Conservation (phyloP, 2,329 filamentous ascomycete species). For the Beauveria sp. region DNA sequence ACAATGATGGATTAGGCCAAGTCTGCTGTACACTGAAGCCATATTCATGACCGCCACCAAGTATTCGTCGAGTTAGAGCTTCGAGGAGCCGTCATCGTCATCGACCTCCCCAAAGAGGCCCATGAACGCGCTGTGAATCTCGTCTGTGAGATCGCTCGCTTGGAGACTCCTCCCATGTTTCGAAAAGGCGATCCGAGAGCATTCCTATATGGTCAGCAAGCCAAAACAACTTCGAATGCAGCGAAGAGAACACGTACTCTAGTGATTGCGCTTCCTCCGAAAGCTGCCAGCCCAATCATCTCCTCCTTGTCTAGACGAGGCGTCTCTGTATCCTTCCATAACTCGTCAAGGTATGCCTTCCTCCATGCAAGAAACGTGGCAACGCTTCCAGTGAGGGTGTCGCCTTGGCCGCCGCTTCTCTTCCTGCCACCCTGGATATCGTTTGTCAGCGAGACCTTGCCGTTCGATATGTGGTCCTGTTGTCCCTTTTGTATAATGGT, state of each 20-base stretch:
- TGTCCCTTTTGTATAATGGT: conserved; percentile 86
- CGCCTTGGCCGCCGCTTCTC: conserved; percentile 88
- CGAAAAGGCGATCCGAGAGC: conserved; percentile 76
- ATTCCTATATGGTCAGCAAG: conserved; percentile 46
- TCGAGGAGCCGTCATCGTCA: conserved; percentile 27
- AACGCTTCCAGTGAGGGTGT: conserved; percentile 84
- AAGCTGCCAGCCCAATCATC: conserved; percentile 71
- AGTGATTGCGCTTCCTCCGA: conserved; percentile 80
- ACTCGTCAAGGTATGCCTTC: conserved; percentile 71
- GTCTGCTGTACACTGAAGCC: background rate
- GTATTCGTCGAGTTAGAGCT: conserved; percentile 21
- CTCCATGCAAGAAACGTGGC: conserved; percentile 87
- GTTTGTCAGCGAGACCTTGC: conserved; percentile 63
- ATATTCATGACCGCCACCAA: background rate
- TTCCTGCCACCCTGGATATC: conserved; percentile 79
- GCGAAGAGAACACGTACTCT: conserved; percentile 45
- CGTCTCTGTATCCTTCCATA: conserved; percentile 59
- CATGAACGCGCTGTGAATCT: conserved; percentile 76
- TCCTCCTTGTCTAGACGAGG: conserved; percentile 43
- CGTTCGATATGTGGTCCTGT: conserved; percentile 77
- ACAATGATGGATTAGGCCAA: background rate
- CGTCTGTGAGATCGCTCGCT: conserved; percentile 85
- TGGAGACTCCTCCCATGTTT: conserved; percentile 84
- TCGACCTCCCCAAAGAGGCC: conserved; percentile 69
- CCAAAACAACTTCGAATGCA: background rate